Base-by-base conservation (phyloP, 2,329 filamentous ascomycete species). In the Trichoderma afroharzianum region DNA sequence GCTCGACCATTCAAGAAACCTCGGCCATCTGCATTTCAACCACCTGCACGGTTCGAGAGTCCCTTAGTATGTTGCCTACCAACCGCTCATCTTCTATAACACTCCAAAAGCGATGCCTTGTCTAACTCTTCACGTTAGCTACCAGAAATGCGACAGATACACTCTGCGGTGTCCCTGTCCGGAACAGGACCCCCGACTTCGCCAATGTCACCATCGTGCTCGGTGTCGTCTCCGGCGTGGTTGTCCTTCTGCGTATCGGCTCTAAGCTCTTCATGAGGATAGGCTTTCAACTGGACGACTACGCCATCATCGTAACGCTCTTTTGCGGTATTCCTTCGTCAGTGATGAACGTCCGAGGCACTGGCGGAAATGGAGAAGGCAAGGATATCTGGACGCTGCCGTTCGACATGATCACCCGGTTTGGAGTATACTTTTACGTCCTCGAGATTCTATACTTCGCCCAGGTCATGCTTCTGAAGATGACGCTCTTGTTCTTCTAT, bases 401-500 rank as follows among this genome's bases (percentile, higher is more conserved):
- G 15, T 72, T 72, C n/a, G 53, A 74, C 24, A 55, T 74, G 55
- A 76, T 77, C 9, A 74, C 73, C 8, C 39, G 71, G 0, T 80
- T 80, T 26, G 76, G 73, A 8, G 68, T 74, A 3, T 79, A 67
- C 36, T 81, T 82, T 68, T 81, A 77, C 73, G 32, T 80, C 5
- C 74, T 80, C 3, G 79, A 82, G 50, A 75, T 82, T 0, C 76
- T 83, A 36, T 85, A 84, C 73, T 82, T 84, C 72, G 47, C 77
- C 1, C 77, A 80, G 39, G 76, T 82, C 58, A 78, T 79, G 8
- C 74, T 83, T 5, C 77, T 82, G 43, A 84, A 85, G 74, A 74
- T 83, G 30, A 81, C 82, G 0, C 75, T 85, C 14, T 72, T 84
- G 6, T 78, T 81, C 71, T 83, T 85, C 72, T 85, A 84, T 69